phyloP scores from a whole-genome alignment of 139 green algal species.

The Chlamydomonas schloesseri region DNA sequence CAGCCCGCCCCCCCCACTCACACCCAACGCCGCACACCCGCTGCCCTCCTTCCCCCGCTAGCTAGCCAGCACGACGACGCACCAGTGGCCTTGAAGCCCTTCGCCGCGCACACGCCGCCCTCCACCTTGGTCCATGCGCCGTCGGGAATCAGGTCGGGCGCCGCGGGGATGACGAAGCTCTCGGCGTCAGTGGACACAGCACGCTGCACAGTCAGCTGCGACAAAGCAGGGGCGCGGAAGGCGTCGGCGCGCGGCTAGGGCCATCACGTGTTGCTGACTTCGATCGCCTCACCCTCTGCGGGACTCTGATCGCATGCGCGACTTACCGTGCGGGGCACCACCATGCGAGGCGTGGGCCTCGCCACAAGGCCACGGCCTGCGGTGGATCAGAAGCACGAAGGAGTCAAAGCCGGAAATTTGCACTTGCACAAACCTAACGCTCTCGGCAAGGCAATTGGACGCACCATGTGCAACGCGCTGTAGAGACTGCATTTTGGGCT shows the following conservation, averaged over 20 bases:
- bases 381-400: no score
- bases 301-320: no score
- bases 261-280: no score
- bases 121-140: conserved; percentile 91
- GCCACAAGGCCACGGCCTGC: neutral
- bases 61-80: neutral
- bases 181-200: conserved; percentile 55
- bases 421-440: no score
- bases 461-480: no score
- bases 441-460: no score
- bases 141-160: conserved; percentile 92
- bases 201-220: neutral
- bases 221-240: neutral
- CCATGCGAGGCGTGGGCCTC: neutral
- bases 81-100: conserved; percentile 93
- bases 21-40: no score
- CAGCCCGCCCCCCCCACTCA: no score
- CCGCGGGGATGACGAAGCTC: conserved; percentile 82
- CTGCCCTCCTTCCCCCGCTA: no score
- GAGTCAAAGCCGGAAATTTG: no score
- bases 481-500: no score
- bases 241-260: neutral
- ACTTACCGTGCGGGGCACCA: neutral
- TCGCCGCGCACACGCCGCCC: conserved; percentile 81
- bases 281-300: no score